A percentile compares a stretch with the other conserved stretches of the same genome.
These are phyloP conservation scores for Saccharomycopsis sp. DNA, from an alignment of 805 yeast genomes.

Conservation along the genomic window DNA sequence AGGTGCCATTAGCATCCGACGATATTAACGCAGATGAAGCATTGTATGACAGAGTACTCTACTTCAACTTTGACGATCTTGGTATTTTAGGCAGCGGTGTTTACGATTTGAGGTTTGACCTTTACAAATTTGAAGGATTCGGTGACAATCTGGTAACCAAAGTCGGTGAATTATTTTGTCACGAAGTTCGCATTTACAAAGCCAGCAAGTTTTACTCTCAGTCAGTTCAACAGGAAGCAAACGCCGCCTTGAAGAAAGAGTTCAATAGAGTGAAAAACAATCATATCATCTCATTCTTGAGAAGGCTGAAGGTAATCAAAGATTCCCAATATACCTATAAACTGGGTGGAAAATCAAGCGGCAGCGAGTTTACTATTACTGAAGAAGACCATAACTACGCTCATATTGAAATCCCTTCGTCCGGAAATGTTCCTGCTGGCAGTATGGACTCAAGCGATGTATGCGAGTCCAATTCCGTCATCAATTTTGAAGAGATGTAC, in stretches of 20 bases:
- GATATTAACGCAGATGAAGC: neutral
- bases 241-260: neutral
- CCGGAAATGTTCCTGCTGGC: too few species aligned
- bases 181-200: neutral
- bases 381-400: too few species aligned
- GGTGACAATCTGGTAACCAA: neutral
- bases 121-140: slow-evolving; percentile 5
- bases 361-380: neutral
- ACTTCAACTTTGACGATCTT: slow-evolving; percentile 1
- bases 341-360: neutral
- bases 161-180: neutral
- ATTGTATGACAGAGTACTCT: neutral
- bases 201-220: slow-evolving; percentile 6
- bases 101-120: neutral
- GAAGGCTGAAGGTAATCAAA: neutral
- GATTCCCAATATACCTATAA: neutral
- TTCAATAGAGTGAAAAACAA: neutral
- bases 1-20: neutral
- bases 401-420: too few species aligned
- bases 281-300: neutral
- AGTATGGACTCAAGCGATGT: too few species aligned
- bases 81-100: slow-evolving; percentile 4
- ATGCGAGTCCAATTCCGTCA: too few species aligned
- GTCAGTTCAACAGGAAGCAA: neutral
- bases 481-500: too few species aligned